These are phyloP conservation scores for Dioscorea dumetorum DNA, from an alignment of 106 monocot genomes.

Conservation along the genomic window DNA sequence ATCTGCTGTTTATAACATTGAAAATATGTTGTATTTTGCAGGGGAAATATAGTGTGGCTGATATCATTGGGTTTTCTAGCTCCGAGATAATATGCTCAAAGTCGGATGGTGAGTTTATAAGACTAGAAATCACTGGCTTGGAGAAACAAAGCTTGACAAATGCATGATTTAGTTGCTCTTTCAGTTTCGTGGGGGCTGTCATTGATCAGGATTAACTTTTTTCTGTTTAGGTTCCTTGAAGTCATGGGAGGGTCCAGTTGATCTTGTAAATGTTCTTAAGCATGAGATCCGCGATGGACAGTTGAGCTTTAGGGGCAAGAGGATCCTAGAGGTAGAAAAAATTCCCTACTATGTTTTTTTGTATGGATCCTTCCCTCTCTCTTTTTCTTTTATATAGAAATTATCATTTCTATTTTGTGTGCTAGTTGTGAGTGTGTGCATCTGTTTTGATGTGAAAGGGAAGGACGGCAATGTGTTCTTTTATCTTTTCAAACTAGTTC, in stretches of 20 bases:
- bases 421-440: not conserved
- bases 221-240: constrained; percentile 48
- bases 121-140: not conserved
- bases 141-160: too few species aligned
- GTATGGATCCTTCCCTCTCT: too few species aligned
- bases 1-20: not conserved
- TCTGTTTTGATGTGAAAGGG: not conserved
- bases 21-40: constrained; percentile 11
- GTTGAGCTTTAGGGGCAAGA: constrained; percentile 85
- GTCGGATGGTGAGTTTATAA: constrained; percentile 47
- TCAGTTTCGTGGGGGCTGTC: too few species aligned
- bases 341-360: too few species aligned
- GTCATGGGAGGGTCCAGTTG: constrained; percentile 83
- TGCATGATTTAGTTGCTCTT: too few species aligned
- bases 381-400: too few species aligned
- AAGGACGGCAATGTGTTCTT: too few species aligned
- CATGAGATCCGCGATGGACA: constrained; percentile 94
- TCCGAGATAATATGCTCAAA: constrained; percentile 50
- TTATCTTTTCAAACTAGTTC: too few species aligned
- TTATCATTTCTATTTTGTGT: not conserved
- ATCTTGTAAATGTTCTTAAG: constrained; percentile 78
- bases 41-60: constrained; percentile 83
- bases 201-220: not conserved
- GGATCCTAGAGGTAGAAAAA: constrained; percentile 67
- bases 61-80: constrained; percentile 67